These are phyloP conservation scores for Saccharomyces hybrid DNA, from an alignment of 1,139 yeast species.

Conservation along the genomic window DNA sequence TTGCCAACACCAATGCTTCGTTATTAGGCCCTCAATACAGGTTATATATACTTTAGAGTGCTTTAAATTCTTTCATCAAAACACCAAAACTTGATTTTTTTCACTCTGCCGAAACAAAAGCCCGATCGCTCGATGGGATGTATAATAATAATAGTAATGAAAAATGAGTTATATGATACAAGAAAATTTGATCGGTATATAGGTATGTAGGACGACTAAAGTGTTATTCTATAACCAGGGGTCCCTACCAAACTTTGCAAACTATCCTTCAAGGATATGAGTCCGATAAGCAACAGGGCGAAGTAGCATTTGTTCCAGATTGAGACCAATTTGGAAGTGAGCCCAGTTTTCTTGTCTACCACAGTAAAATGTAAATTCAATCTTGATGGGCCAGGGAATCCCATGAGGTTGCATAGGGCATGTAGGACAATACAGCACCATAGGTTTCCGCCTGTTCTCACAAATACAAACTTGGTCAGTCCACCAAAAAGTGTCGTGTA, in stretches of 20 bases:
- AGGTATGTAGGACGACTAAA: neutral
- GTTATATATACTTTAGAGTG: neutral
- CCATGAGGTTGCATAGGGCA: conserved; percentile 66
- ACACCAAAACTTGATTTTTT: neutral
- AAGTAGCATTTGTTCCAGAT: conserved; percentile 23
- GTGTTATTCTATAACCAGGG: neutral
- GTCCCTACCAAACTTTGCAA: neutral
- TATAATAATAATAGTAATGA: neutral
- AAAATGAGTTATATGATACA: neutral
- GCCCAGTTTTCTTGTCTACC: conserved; percentile 5
- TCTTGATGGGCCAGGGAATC: conserved; percentile 49
- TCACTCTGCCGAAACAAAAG: neutral
- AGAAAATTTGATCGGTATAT: neutral
- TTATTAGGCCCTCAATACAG: neutral
- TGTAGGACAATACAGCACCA: conserved; percentile 65
- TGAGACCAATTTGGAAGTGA: conserved; percentile 8
- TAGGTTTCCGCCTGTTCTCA: conserved; percentile 43
- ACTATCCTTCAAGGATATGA: conserved; percentile 14
- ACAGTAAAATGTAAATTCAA: conserved; percentile 14
- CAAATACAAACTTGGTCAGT: conserved; percentile 55
- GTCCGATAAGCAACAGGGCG: conserved; percentile 15
- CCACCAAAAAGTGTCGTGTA: conserved; percentile 81
- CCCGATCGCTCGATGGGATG: neutral
- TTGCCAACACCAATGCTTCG: neutral
- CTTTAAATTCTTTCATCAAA: neutral